Conservation (phyloP, 192 early-diverging fungal species). For the Kickxella alabastrina region DNA sequence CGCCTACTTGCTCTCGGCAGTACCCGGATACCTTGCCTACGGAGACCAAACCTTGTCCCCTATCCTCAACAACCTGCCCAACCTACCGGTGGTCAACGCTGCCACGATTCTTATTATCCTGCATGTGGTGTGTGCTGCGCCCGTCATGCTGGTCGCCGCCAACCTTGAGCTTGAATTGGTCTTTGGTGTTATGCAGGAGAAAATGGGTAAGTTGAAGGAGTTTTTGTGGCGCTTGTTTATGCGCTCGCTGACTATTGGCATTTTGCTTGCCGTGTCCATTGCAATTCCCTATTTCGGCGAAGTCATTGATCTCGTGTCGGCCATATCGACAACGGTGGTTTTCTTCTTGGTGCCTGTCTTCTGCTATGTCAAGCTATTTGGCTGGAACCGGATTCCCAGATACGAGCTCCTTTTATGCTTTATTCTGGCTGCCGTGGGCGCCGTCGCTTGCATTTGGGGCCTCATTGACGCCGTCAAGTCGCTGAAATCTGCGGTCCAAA, state of each 20-base stretch:
- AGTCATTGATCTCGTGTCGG: slow-evolving; percentile 76
- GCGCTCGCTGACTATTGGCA: slow-evolving; percentile 58
- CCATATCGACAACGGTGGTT: slow-evolving; percentile 69
- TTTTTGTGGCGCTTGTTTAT: slow-evolving; percentile 55
- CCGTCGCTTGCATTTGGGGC: slow-evolving; percentile 45
- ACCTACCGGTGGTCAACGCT: slow-evolving; percentile 56
- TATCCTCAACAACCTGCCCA: slow-evolving; percentile 68
- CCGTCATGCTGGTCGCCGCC: slow-evolving; percentile 71
- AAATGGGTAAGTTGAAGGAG: slow-evolving; percentile 53
- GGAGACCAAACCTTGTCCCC: slow-evolving; percentile 65
- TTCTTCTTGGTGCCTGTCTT: slow-evolving; percentile 82
- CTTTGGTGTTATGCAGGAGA: slow-evolving; percentile 58
- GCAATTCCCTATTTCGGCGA: slow-evolving; percentile 78
- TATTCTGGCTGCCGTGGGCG: slow-evolving; percentile 27
- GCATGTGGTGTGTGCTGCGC: slow-evolving; percentile 78
- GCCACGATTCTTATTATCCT: slow-evolving; percentile 72
- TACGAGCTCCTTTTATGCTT: slow-evolving; percentile 41
- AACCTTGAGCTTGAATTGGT: slow-evolving; percentile 71
- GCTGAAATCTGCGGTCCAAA: slow-evolving; percentile 21
- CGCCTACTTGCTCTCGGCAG: slow-evolving; percentile 66
- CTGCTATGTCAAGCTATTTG: slow-evolving; percentile 72
- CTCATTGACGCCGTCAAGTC: slow-evolving; percentile 43
- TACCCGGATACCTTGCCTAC: slow-evolving; percentile 71
- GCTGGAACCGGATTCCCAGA: slow-evolving; percentile 51
- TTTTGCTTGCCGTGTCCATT: slow-evolving; percentile 62